Conservation (phyloP, 768 basidiomycete genomes). For the Tephrocybe sp. region DNA sequence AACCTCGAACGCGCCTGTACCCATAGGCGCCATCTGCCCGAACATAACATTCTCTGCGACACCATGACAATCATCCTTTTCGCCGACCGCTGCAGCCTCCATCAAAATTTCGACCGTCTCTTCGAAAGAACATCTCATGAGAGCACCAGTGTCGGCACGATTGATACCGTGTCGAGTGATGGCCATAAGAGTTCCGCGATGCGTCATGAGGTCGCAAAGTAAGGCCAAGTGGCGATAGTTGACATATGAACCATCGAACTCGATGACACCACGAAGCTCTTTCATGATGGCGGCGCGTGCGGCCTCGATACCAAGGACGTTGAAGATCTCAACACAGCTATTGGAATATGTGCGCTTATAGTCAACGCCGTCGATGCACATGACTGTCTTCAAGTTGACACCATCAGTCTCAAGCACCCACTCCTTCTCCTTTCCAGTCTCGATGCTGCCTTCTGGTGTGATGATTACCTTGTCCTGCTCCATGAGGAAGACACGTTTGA, state of each 20-base stretch:
- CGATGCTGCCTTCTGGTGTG: constrained; percentile 63
- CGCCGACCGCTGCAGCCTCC: constrained; percentile 97
- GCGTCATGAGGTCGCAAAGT: constrained; percentile 98
- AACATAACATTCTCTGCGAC: constrained; percentile 99
- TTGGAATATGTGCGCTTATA: constrained; percentile 93
- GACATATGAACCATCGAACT: constrained; percentile 99
- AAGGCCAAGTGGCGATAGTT: constrained; percentile 96
- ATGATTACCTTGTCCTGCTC: constrained; percentile 79
- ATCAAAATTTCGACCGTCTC: constrained; percentile 99
- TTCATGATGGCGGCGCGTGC: constrained; percentile 92
- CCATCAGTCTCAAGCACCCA: constrained; percentile 99
- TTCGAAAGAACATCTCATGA: constrained; percentile 99
- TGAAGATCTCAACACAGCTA: constrained; percentile 93
- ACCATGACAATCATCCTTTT: constrained; percentile 97
- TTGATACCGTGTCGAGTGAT: constrained; percentile 99
- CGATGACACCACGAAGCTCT: constrained; percentile 93
- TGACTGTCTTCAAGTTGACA: constrained; percentile 91
- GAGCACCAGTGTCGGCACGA: constrained; percentile 96
- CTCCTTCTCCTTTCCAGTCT: constrained; percentile 68
- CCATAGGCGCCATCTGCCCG: constrained; percentile 99
- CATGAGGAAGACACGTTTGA: constrained; percentile 92
- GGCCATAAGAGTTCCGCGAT: constrained; percentile 92
- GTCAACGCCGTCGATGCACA: constrained; percentile 95
- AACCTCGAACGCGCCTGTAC: constrained; percentile 95
- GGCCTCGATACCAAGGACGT: constrained; percentile 95